A percentile compares a stretch with the other conserved stretches of the same genome.
phyloP scores from a whole-genome alignment of 257 asterid species.

The Solanum chilense region DNA sequence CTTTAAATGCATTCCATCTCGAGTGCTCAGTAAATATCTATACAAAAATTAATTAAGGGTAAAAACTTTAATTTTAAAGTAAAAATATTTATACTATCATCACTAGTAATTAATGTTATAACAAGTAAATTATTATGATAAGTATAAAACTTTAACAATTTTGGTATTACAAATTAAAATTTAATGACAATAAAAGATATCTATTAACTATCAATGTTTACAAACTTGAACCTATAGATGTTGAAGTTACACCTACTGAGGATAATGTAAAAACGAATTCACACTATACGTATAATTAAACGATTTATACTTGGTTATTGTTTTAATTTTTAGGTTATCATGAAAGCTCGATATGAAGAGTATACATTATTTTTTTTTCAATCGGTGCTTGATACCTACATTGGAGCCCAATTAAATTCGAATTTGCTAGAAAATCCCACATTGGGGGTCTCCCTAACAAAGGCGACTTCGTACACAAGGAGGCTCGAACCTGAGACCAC shows the following conservation, averaged over 20 bases:
- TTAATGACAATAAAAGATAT: not conserved
- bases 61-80: not conserved
- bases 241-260: not conserved
- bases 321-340: not conserved
- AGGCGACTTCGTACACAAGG: too few species aligned
- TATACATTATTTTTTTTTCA: not conserved
- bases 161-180: not conserved
- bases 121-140: not conserved
- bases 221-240: not conserved
- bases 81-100: not conserved
- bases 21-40: constrained; percentile 6
- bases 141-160: not conserved
- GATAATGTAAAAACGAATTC: not conserved
- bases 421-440: too few species aligned
- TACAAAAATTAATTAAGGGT: not conserved
- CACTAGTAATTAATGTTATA: not conserved
- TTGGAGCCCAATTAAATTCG: too few species aligned
- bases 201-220: not conserved
- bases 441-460: too few species aligned
- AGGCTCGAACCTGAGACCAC: too few species aligned
- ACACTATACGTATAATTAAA: not conserved
- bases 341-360: not conserved
- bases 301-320: not conserved
- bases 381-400: too few species aligned
- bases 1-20: constrained; percentile 34